Base-by-base conservation (phyloP, 495 filamentous ascomycete genomes). In the Penicillium bovifimosum region DNA sequence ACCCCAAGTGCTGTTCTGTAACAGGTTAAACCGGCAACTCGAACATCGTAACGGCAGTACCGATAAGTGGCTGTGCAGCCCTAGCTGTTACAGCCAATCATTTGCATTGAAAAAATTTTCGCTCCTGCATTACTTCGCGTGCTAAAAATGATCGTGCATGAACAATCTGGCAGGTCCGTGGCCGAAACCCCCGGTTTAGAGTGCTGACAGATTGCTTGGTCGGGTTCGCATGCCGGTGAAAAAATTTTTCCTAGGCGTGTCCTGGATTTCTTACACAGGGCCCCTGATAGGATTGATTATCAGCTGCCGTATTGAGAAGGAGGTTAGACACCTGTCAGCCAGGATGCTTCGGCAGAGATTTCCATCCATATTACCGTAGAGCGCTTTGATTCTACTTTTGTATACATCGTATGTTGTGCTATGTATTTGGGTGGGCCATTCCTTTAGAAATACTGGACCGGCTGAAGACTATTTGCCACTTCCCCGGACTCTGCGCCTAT, bases 401-500 rank as follows among this genome's bases (percentile, higher is more conserved):
- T 10, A 47, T 47, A 49, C 14, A 16, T 32, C 24, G 14, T 11
- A 28, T 13, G 20, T 24, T 4, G 20, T 24, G 20, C 20, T 2
- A 24, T 24, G 20, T 20, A 14, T 41, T 34, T 42, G n/a, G 8
- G 48, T 50, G 48, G 48, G 38, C 48, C 38, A 39, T 48, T 27
- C 14, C 38, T 39, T 20, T 48, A 9, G 13, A n/a, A n/a, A 50
- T 18, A 50, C 31, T 31, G 38, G 48, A 50, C 42, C 48, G 42
- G 48, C 48, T 50, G 48, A 31, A 13, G 48, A 17, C 42, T 38
- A 38, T 41, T 50, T 50, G 48, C 48, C 48, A 50, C 48, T 48
- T 48, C 48, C 48, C 48, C 48, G 31, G 36, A 50, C 27, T 50
- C 17, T n/a, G n/a, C n/a, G n/a, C n/a, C n/a, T 42, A 39, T 41